Evolutionary conservation across 805 yeast genomes (phyloP), one percentile per base, ranked within the genome.

Genomic region (Metschnikowia gelsemii): DNA sequence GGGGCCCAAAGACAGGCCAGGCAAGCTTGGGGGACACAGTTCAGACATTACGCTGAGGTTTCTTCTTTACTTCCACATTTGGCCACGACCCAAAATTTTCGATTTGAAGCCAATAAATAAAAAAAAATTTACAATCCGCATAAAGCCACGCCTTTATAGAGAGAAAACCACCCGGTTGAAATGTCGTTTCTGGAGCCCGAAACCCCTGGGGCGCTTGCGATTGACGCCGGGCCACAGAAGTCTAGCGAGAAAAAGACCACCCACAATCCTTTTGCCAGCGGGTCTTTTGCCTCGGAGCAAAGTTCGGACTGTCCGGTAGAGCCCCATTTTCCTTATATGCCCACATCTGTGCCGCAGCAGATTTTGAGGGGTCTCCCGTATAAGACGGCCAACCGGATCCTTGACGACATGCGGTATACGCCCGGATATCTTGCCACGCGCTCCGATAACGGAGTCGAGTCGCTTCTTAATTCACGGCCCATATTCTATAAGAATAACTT

Each of bases 341-440:
- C 54, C 27, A 52, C 55, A 9, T 25, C 32, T 17, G 41, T 52
- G 22, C 39, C 52, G 8, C 48, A 36, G 13, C 40, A 40, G n/a
- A 24, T n/a, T 6, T 39, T 52, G 32, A 41, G 43, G 32, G 23
- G 14, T 21, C 25, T 14, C 62, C 73, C 63, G 3, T 78, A 78
- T 62, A 85, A 84, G 52, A 83, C 91, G 0, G 61, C 82, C 5
- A 84, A 84, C 52, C 66, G 91, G 40, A 66, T 85, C 16, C 51
- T 84, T 17, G 88, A 82, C 56, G 91, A 84, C 53, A 55, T 84
- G 22, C 64, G 47, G 36, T 48, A 46, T 39, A 47, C 60, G 8
- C 50, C 57, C 8, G 54, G 56, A 20, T 47, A 45, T 20, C 27
- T 36, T 7, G 33, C 32, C 17, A 13, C 20, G 14, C 45, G 33